Evolutionary conservation across 331 rosid genomes (phyloP), one percentile per base, ranked within the genome.

Genomic region (Rosa hybrid): DNA sequence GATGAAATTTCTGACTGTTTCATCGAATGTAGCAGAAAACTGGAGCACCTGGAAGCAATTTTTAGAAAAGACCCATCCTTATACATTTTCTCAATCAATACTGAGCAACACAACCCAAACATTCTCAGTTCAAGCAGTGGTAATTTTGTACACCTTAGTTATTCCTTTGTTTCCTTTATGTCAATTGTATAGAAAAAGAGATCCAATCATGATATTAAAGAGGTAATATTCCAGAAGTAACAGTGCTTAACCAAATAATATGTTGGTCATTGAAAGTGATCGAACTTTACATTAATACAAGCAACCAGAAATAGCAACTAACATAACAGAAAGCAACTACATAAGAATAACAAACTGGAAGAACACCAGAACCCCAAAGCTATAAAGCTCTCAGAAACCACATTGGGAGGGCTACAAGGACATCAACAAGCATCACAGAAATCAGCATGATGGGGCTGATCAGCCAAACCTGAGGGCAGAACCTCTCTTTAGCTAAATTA

Each of bases 1-100:
- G 65, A 84, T 86, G 14, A 92, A 92, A 44, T 81, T 86, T 84
- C 80, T 87, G 72, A 92, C 94, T 0, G 8, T 77, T 46, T 92
- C 92, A 76, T 87, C 86, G 30, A 92, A 90, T 30, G 97, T 92
- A 54, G 97, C 91, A 82, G 92, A 92, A 85, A 88, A 92, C 78
- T 90, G 77, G 76, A 90, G 91, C 76, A 92, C 92, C 91, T 88
- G 86, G 51, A 80, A 81, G 25, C 5, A 50, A 21, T 11, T 70
- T 38, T 42, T 21, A 21, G 16, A 9, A 59, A 8, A 23, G 17
- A 20, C 12, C 27, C 27, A 20, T 18, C 23, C 57, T 54, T 0
- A 1, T 6, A 54, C 21, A 54, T 8, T 56, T 21, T 23, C 4
- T 60, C 38, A 4, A 21, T 23, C 8, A 17, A 1, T 56, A 56